Percentiles rank a stretch among this genome's conserved stretches.
These are phyloP conservation scores for Tolypocladium sp. DNA, from an alignment of 2,329 filamentous ascomycete species.

Conservation along the genomic window DNA sequence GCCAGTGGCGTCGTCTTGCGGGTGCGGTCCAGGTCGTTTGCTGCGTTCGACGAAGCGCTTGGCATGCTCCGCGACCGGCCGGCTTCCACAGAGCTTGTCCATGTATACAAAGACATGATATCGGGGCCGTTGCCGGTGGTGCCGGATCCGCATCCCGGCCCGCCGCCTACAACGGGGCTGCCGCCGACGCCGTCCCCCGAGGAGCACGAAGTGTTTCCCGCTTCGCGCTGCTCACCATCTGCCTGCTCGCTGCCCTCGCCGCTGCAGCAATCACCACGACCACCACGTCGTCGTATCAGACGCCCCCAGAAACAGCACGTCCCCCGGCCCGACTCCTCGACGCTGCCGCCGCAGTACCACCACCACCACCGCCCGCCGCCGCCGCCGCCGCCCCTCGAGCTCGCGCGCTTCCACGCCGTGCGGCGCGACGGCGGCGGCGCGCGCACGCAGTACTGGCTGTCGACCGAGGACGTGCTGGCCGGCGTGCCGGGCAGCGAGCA, in stretches of 20 bases:
- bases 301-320: too few species aligned
- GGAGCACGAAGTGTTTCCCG: neutral
- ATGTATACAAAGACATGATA: neutral
- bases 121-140: neutral
- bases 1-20: neutral
- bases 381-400: neutral
- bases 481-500: slow-evolving; percentile 3
- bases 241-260: neutral
- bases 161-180: neutral
- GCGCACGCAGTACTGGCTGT: slow-evolving; percentile 8
- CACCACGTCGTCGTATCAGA: neutral
- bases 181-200: neutral
- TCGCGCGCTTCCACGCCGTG: neutral
- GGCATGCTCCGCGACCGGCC: neutral
- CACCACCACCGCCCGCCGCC: neutral
- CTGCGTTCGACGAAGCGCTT: neutral
- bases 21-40: neutral
- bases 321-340: neutral
- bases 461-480: slow-evolving; percentile 2
- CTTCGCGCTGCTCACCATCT: neutral
- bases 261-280: neutral
- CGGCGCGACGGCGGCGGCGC: neutral
- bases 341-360: neutral
- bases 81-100: neutral
- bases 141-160: neutral